Conservation (phyloP, 345 rosid species). For the Gossypium anomalum region DNA sequence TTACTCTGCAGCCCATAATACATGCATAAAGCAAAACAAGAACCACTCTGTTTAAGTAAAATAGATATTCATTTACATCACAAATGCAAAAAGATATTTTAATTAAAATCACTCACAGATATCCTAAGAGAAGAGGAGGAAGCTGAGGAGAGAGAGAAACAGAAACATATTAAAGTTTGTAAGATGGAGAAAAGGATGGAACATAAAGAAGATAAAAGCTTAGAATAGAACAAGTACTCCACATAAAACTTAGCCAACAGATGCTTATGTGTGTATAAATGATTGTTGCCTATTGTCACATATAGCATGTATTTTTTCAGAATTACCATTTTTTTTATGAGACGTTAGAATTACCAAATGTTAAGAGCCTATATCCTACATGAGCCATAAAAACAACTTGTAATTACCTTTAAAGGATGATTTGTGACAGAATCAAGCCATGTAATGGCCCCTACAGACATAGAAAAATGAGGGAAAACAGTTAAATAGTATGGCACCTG, state of each 20-base stretch:
- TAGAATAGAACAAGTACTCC: not conserved
- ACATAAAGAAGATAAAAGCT: not conserved
- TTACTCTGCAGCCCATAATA: not conserved
- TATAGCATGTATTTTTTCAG: not conserved
- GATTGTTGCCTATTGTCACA: not conserved
- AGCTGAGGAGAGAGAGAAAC: not conserved
- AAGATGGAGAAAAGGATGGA: not conserved
- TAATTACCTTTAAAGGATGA: slow-evolving; percentile 74
- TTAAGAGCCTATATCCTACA: not conserved
- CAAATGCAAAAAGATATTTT: not conserved
- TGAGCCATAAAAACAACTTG: slow-evolving; percentile 2
- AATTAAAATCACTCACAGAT: not conserved
- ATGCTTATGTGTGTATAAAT: not conserved
- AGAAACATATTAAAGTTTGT: not conserved
- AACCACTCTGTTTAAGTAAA: not conserved
- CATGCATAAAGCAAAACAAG: not conserved
- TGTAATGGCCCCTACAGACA: slow-evolving; percentile 49
- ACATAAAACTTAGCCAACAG: not conserved
- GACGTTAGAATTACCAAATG: not conserved
- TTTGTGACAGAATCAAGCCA: slow-evolving; percentile 97
- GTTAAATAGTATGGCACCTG: slow-evolving; percentile 8
- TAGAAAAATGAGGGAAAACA: not conserved
- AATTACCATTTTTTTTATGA: not conserved
- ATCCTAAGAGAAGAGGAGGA: not conserved
- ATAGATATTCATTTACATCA: not conserved